Conservation (phyloP, 768 basidiomycete genomes). For the Lactarius deliciosus region DNA sequence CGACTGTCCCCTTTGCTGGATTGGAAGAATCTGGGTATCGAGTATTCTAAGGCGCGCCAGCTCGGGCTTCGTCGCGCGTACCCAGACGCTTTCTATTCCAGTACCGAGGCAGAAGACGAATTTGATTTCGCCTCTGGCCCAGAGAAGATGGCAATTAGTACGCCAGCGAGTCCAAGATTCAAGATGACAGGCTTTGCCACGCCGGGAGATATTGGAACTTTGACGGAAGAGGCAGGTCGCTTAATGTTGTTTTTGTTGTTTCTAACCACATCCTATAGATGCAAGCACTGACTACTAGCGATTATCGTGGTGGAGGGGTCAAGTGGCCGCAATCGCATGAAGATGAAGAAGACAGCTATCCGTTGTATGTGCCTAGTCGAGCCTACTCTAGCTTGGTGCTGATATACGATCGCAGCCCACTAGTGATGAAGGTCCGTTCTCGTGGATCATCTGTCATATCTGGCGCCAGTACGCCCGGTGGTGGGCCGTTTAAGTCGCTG, state of each 20-base stretch:
- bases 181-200: constrained; percentile 75
- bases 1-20: constrained; percentile 89
- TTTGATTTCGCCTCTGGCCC: constrained; percentile 62
- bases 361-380: constrained; percentile 59
- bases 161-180: constrained; percentile 86
- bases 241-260: neutral
- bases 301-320: constrained; percentile 61
- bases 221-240: constrained; percentile 72
- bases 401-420: constrained; percentile 51
- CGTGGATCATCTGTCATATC: constrained; percentile 74
- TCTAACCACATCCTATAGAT: constrained; percentile 50
- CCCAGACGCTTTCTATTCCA: constrained; percentile 86
- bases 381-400: constrained; percentile 20
- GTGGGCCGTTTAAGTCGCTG: constrained; percentile 72
- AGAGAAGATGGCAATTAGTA: constrained; percentile 71
- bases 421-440: constrained; percentile 88
- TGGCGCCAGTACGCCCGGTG: constrained; percentile 83
- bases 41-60: constrained; percentile 95
- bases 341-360: constrained; percentile 90
- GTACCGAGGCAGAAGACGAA: constrained; percentile 51
- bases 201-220: constrained; percentile 89
- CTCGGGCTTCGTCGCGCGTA: constrained; percentile 90
- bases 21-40: constrained; percentile 97
- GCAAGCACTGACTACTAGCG: constrained; percentile 83
- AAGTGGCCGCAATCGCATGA: constrained; percentile 59